Percentiles rank a stretch among this genome's conserved stretches.
These are phyloP conservation scores for Claviceps capensis DNA, from an alignment of 2,329 filamentous ascomycete genomes.

Conservation along the genomic window DNA sequence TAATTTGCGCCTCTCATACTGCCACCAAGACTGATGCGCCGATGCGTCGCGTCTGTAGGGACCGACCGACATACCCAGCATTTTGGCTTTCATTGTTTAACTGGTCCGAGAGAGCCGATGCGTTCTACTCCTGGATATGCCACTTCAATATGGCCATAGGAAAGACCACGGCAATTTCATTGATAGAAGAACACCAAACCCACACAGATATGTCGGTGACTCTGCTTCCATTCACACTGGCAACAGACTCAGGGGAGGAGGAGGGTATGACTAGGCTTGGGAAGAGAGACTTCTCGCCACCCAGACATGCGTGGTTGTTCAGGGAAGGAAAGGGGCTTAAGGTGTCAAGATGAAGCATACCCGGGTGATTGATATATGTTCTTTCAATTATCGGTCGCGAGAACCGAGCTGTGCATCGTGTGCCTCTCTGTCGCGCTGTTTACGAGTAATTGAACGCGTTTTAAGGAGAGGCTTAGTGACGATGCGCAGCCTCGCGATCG, in stretches of 20 bases:
- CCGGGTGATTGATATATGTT: slow-evolving; percentile 14
- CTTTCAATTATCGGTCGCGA: slow-evolving; percentile 11
- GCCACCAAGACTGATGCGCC: not conserved
- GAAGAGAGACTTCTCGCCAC: not conserved
- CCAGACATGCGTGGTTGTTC: not conserved
- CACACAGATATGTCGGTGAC: slow-evolving; percentile 5
- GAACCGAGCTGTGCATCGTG: not conserved
- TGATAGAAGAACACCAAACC: slow-evolving; percentile 3
- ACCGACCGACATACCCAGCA: not conserved
- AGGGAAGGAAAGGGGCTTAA: slow-evolving; percentile 12
- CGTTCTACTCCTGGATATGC: not conserved
- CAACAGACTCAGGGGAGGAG: slow-evolving; percentile 1
- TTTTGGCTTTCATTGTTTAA: slow-evolving; percentile 1
- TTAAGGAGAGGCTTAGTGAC: slow-evolving; percentile 6
- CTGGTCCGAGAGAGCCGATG: not conserved
- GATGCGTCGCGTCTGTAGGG: slow-evolving; percentile 1
- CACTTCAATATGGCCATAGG: slow-evolving; percentile 2
- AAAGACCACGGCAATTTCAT: slow-evolving; percentile 4
- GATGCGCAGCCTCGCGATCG: slow-evolving; percentile 7
- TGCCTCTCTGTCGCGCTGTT: slow-evolving; percentile 17
- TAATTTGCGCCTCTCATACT: slow-evolving; percentile 1
- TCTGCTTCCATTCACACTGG: slow-evolving; percentile 7
- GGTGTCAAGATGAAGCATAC: slow-evolving; percentile 17
- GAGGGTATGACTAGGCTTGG: not conserved
- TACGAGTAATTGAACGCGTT: slow-evolving; percentile 19